Evolutionary conservation across 352 stramenopile genomes (phyloP).

Genomic region (Poterioochromonas sp.): DNA sequence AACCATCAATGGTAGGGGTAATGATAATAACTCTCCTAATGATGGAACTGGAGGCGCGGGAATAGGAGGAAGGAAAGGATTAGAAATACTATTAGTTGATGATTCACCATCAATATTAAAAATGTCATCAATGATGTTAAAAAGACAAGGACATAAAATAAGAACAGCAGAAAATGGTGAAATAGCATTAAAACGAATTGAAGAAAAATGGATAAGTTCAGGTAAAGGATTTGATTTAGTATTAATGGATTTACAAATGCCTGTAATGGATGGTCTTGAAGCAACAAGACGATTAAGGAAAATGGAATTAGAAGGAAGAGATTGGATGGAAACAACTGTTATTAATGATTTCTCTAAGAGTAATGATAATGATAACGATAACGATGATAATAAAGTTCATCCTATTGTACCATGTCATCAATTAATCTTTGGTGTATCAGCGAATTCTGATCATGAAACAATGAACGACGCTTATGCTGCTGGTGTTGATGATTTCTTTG

Average conservation of each 20-base stretch:
- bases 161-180: not conserved
- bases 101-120: not conserved
- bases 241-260: slow-evolving; percentile 27
- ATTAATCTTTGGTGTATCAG: not conserved
- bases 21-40: no score
- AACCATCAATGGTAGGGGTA: no score
- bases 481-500: slow-evolving; percentile 18
- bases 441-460: not conserved
- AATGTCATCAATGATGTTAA: not conserved
- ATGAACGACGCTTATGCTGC: not conserved
- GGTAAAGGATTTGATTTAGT: not conserved
- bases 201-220: not conserved
- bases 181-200: not conserved
- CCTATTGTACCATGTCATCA: not conserved
- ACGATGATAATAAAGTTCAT: no score
- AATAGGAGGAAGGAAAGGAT: no score
- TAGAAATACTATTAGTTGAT: not conserved
- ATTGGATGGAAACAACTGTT: no score
- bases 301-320: no score
- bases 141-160: not conserved
- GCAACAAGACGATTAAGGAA: not conserved
- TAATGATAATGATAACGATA: not conserved
- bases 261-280: slow-evolving; percentile 22
- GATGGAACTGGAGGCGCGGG: no score
- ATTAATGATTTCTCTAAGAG: no score